phyloP scores from a whole-genome alignment of 2,329 filamentous ascomycete species.

The Neocucurbitaria cava region DNA sequence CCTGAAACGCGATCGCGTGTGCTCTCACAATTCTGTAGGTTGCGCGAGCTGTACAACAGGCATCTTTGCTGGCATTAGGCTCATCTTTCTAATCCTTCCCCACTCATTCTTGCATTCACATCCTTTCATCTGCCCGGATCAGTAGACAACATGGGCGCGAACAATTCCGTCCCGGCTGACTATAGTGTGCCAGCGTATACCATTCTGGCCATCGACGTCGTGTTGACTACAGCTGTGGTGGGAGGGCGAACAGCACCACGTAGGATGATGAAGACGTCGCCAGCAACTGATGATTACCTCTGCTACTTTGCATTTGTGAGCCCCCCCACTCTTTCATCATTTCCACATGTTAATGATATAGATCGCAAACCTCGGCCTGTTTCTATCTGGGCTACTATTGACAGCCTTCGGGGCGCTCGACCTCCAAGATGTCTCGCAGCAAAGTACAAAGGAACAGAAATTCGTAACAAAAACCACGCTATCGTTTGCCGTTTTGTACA shows the following conservation, averaged over 20 bases:
- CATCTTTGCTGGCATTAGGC: no score
- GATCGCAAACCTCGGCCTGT: conserved; percentile 6
- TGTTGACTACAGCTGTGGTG: conserved; percentile 5
- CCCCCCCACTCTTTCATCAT: background rate
- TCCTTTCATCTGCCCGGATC: conserved; percentile 35
- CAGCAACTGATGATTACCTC: conserved; percentile 7
- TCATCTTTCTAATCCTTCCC: no score
- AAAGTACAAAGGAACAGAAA: conserved; percentile 2
- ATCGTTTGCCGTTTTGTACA: conserved; percentile 10
- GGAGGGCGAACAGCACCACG: conserved; percentile 1
- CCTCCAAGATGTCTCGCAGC: conserved; percentile 1
- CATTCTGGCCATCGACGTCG: conserved; percentile 5
- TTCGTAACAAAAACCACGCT: conserved; percentile 1
- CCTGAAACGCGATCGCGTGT: no score
- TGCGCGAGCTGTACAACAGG: no score
- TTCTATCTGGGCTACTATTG: conserved; percentile 7
- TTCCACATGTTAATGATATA: background rate
- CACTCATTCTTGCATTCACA: no score
- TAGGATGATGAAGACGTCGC: background rate
- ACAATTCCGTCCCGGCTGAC: conserved; percentile 5
- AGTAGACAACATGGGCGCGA: conserved; percentile 2
- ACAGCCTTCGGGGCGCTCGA: conserved; percentile 5
- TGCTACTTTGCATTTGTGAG: conserved; percentile 10
- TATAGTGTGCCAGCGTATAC: conserved; percentile 5
- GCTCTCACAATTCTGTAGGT: no score